Base-by-base conservation (phyloP, 2,329 filamentous ascomycete genomes). In the Aureobasidium sp. region DNA sequence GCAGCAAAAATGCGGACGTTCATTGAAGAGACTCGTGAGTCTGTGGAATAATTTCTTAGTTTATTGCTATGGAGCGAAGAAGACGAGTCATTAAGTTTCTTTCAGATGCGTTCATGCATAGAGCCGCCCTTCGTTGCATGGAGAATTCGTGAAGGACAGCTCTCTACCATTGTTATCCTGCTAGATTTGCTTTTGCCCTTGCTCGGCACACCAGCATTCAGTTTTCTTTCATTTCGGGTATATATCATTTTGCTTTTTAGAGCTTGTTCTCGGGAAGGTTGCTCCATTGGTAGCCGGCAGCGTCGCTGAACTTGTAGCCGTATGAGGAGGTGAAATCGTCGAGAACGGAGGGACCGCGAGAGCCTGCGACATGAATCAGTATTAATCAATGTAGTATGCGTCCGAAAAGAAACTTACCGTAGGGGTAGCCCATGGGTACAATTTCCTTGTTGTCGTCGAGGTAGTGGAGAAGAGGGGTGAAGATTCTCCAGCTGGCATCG, bases 371-470 rank as follows among this genome's bases (percentile, higher is more conserved):
- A 43, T 39, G n/a, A 53, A 47, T 66, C 53, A 66, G 51, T 55
- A 32, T 20, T 20, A 17, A 63, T 27, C 43, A 24, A 20, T 47
- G 29, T 15, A 37, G 4, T 47, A 41, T 15, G 13, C 57, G 12
- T 5, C 15, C 15, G 34, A 50, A 63, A 32, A 29, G 9, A 59
- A 29, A 76, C 89, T 80, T 79, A 97, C 94, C 94, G 74, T 99
- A 99, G 68, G 95, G 93, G 79, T 99, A 99, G 74, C 97, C 93
- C 94, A 99, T 99, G 29, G 94, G 94, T 64, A 96, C 90, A 68
- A 99, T 97, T 79, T 99, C 94, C 84, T 96, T 96, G 84, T 97
- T 97, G 74, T 97, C 92, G 68, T 99, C 95, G 13, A 99, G 86
- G 79, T 99, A 99, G 82, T 99, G 93, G 66, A 99, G 83, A 41